Conservation (phyloP, 345 rosid species). For the Salix purpurea region DNA sequence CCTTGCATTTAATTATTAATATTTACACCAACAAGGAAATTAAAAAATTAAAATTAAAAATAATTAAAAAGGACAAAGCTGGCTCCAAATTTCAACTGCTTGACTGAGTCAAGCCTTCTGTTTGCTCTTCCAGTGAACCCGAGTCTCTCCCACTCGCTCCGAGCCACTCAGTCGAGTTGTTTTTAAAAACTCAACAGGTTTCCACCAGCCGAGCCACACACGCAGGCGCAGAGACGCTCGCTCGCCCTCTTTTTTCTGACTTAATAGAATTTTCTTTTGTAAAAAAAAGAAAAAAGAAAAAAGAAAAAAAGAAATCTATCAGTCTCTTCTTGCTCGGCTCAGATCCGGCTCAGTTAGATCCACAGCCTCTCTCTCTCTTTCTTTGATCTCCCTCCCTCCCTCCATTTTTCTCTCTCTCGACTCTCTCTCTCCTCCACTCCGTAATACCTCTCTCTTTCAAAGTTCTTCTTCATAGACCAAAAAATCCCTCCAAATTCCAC, state of each 20-base stretch:
- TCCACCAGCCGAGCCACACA: conserved; percentile 7
- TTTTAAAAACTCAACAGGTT: background rate
- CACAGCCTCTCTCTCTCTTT: conserved; percentile 29
- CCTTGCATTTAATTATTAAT: too few relatives aligned
- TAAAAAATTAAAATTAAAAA: too few relatives aligned
- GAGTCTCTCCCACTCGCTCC: too few relatives aligned
- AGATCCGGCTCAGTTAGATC: conserved; percentile 52
- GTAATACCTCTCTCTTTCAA: too few relatives aligned
- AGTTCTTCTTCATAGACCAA: background rate
- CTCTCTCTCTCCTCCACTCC: conserved; percentile 12
- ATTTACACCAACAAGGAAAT: too few relatives aligned
- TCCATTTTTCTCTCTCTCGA: conserved; percentile 30
- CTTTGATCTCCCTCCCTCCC: conserved; percentile 51
- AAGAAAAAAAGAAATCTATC: background rate
- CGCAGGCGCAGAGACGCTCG: background rate
- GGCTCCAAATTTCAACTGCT: too few relatives aligned
- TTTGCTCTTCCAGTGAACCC: too few relatives aligned
- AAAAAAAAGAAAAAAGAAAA: background rate
- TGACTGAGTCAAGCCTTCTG: too few relatives aligned
- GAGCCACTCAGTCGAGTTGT: background rate
- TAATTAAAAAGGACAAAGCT: too few relatives aligned
- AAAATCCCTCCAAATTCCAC: background rate
- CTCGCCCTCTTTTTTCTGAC: background rate
- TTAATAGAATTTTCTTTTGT: background rate
- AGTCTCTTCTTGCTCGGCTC: conserved; percentile 41